Evolutionary conservation across 2,329 filamentous ascomycete species (phyloP), one percentile per base, ranked within the genome.

Genomic region (Alternaria angustiovoidea): DNA sequence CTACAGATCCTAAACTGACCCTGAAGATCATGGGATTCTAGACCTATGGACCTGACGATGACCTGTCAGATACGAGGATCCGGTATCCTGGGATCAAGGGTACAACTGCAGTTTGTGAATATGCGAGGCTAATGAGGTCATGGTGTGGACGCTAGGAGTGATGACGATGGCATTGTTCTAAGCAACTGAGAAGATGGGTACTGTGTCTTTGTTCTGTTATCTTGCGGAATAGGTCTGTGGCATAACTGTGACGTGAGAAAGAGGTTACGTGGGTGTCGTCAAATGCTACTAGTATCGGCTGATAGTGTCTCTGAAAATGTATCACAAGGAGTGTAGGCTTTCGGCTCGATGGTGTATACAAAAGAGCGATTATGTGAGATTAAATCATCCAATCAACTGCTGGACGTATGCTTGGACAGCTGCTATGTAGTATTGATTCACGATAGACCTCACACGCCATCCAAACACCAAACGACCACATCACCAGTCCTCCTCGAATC

Each of bases 401-500:
- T 24, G 22, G 32, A 36, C 24, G 6, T n/a, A 22, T 24, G 12
- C 30, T 16, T 14, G 4, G 1, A 24, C 14, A 11, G 30, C 20
- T 36, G 6, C 16, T 11, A 9, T 36, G n/a, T 16, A 8, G 34
- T 20, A 24, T 5, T 48, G 7, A 8, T 30, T 8, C 9, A 18
- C 18, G 43, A 41, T 36, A n/a, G 14, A 22, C 26, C 12, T 30
- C 46, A 54, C 53, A 30, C 60, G 38, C 61, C 63, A 43, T 71
- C 70, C 64, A 74, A 54, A 66, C 78, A 87, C 86, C 86, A 89
- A 26, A 88, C 86, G 20, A 89, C 74, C 32, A 90, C 83, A 75
- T 89, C 87, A n/a, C 88, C 88, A 22, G 77, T 78, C 54, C 88
- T 81, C 57, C 88, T 82, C 80, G 78, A 81, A 74, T 90, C 88